phyloP scores from a whole-genome alignment of 176 grass and related monocot species.

The Carex cristatella region DNA sequence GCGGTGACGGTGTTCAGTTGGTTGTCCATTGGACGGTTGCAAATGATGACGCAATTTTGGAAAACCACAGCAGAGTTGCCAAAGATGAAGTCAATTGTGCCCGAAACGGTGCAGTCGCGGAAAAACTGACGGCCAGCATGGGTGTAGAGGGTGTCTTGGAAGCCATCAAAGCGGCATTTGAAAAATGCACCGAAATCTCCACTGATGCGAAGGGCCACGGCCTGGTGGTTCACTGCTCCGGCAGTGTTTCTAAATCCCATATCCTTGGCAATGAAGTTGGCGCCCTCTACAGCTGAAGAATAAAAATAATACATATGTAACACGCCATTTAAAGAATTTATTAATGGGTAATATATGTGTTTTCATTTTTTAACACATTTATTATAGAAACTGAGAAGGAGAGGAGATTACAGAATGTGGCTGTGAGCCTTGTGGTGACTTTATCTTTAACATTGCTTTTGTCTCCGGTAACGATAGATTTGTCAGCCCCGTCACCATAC shows the following conservation, averaged over 20 bases:
- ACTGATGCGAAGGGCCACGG: conserved; percentile 57
- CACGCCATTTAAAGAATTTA: not conserved
- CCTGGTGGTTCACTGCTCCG: conserved; percentile 59
- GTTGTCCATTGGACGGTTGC: conserved; percentile 56
- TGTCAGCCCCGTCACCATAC: conserved; percentile 71
- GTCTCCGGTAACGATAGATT: conserved; percentile 38
- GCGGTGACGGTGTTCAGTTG: conserved; percentile 72
- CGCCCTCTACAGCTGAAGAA: conserved; percentile 38
- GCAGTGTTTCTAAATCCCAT: conserved; percentile 95
- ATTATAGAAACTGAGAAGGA: not conserved
- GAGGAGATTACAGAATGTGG: conserved; percentile 51
- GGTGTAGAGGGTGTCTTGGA: conserved; percentile 79
- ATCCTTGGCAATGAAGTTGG: conserved; percentile 71
- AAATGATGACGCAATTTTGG: conserved; percentile 75
- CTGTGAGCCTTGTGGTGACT: conserved; percentile 58
- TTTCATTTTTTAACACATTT: not conserved
- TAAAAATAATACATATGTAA: not conserved
- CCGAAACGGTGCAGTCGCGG: conserved; percentile 77
- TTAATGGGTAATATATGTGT: not conserved
- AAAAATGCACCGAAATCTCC: conserved; percentile 52
- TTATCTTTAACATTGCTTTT: conserved; percentile 43
- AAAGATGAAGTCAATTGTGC: conserved; percentile 91
- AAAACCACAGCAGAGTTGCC: conserved; percentile 67
- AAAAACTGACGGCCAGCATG: conserved; percentile 59
- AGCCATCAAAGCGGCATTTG: conserved; percentile 68